Evolutionary conservation across 176 grass and related monocot species (phyloP).

Genomic region (Bothriochloa decipiens): DNA sequence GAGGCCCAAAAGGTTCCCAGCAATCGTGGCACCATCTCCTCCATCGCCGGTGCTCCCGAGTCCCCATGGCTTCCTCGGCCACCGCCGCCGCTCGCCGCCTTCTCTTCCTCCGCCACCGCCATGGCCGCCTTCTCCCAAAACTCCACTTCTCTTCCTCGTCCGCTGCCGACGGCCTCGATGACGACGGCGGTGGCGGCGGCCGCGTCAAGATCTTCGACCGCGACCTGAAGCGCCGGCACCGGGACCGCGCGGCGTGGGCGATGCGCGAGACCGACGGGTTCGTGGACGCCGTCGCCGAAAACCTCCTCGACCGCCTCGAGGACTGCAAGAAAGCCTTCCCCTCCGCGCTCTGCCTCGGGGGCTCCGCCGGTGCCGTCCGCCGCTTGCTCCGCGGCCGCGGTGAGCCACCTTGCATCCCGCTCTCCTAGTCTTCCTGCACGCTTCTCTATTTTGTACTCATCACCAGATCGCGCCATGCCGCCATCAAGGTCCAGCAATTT

Average conservation of each 20-base stretch:
- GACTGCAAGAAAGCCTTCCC: conserved; percentile 85
- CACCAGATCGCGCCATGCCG: background rate
- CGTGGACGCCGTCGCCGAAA: conserved; percentile 64
- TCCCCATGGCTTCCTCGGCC: conserved; percentile 38
- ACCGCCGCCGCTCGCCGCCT: conserved; percentile 35
- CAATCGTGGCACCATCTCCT: background rate
- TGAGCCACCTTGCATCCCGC: conserved; percentile 34
- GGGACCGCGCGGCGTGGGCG: conserved; percentile 87
- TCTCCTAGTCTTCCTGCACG: background rate
- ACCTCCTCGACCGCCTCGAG: conserved; percentile 90
- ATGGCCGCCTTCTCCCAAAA: background rate
- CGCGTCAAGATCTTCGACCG: conserved; percentile 85
- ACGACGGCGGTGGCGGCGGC: conserved; percentile 25
- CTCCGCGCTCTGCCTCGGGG: conserved; percentile 75
- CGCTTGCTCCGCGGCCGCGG: conserved; percentile 73
- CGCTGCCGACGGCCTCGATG: background rate
- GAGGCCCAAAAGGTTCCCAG: conserved; percentile 12
- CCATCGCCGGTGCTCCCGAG: conserved; percentile 29
- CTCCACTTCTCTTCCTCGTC: conserved; percentile 32
- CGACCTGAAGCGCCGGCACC: conserved; percentile 84
- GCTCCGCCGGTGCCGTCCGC: conserved; percentile 66
- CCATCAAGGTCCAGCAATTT: background rate
- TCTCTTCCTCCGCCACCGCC: conserved; percentile 1
- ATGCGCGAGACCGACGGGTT: conserved; percentile 60
- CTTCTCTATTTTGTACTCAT: background rate